Evolutionary conservation across 768 basidiomycete genomes (phyloP), one percentile per base, ranked within the genome.

Genomic region (Hemileccinum impolitum): DNA sequence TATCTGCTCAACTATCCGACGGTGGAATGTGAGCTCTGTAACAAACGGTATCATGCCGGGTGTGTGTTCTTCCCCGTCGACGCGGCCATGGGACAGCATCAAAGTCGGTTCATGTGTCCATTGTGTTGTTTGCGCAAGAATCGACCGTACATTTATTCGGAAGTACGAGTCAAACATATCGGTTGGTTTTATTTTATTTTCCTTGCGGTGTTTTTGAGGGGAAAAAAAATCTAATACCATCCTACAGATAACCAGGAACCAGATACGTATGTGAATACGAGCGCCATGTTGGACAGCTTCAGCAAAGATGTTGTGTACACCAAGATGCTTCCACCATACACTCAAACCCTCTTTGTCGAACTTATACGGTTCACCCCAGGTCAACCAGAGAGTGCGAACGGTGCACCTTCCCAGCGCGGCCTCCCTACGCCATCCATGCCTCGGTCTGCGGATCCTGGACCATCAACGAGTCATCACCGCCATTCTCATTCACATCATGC

Each of bases 91-190:
- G 64, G 58, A 31, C 65, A 65, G 51, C 60, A 54, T 57, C 59
- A 61, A 55, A 64, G 55, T 43, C 66, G 69, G n/a, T 87, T 84
- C 68, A 74, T 74, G 51, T 92, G 90, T 58, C 90, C 90, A 0
- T 64, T 92, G 17, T 92, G 90, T 61, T 84, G 83, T 64, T 65
- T 90, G 56, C 79, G 86, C 43, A 90, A 86, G 71, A 85, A 82
- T 51, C 76, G 77, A 51, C 66, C 70, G 6, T 93, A 91, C 58
- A 77, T 77, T 23, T 84, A 82, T 60, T 87, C 87, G 1, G 87
- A 91, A 57, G 78, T 92, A 18, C 79, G 89, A 35, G 84, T 91
- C 8, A 78, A 78, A 53, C 78, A 85, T 55, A 68, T 76, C 17
- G 75, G 85, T 85, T 51, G 28, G 76, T 72, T 39, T 46, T 47